Percentiles rank a stretch among this genome's conserved stretches.
These are phyloP conservation scores for Raphidocelis subcapitata DNA, from an alignment of 139 green algal genomes.

Conservation along the genomic window DNA sequence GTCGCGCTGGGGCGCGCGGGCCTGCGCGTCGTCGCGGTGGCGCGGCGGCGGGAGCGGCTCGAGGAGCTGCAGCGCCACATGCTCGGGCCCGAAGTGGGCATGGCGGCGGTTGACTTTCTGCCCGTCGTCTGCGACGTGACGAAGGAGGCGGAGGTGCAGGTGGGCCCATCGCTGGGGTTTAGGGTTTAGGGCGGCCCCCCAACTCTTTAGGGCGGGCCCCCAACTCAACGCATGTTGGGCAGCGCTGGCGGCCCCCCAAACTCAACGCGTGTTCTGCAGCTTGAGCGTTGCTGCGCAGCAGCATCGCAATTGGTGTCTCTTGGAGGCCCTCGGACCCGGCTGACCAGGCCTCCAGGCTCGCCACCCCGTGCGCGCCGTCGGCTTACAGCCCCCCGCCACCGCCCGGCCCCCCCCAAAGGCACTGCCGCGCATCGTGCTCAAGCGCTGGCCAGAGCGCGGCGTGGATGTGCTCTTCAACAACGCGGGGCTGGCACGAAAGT, in stretches of 20 bases:
- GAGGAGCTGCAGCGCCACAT: conserved; percentile 74
- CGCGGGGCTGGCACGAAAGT: conserved; percentile 20
- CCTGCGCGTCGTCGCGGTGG: conserved; percentile 79
- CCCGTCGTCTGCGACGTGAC: conserved; percentile 85
- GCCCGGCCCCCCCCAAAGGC: background rate
- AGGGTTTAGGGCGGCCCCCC: background rate
- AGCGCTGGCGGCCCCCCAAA: no score
- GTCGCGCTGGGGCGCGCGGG: conserved; percentile 54
- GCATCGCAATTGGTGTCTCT: no score
- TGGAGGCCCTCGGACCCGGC: no score
- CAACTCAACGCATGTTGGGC: no score
- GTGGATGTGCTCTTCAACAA: conserved; percentile 79
- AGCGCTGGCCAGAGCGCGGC: conserved; percentile 60
- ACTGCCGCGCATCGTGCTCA: conserved; percentile 32
- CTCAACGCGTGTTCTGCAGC: no score
- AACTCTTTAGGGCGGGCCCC: background rate
- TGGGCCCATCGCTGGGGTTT: background rate
- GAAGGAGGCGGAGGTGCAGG: conserved; percentile 62
- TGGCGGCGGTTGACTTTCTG: conserved; percentile 70
- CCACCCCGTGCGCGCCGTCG: no score
- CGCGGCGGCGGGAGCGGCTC: conserved; percentile 57
- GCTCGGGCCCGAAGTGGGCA: conserved; percentile 34
- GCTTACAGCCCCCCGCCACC: no score
- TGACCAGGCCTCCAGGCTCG: no score
- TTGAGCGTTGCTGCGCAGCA: no score